phyloP scores from a whole-genome alignment of 768 basidiomycete species.

The Leccinum ochraceum region DNA sequence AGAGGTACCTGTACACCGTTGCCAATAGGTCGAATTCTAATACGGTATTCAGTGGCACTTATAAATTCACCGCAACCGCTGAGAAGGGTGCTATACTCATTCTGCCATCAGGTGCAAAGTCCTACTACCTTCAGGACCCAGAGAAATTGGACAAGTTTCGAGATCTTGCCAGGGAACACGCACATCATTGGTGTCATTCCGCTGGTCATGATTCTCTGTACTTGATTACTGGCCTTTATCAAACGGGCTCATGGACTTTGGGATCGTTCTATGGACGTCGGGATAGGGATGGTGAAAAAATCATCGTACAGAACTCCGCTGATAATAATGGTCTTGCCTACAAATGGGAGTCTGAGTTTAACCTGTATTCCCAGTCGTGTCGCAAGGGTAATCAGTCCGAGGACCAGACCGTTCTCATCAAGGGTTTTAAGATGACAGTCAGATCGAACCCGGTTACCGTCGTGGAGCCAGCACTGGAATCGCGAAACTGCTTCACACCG shows the following conservation, averaged over 20 bases:
- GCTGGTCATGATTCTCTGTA: constrained; percentile 1
- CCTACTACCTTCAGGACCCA: background rate
- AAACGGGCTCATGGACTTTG: background rate
- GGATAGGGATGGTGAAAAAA: background rate
- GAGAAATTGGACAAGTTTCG: background rate
- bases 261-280: background rate
- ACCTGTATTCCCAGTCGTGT: background rate
- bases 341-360: background rate
- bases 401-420: constrained; percentile 15
- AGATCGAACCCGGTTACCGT: background rate
- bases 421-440: constrained; percentile 11
- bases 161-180: background rate
- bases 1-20: no score
- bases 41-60: background rate
- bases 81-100: constrained; percentile 3
- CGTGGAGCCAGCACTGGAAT: no score
- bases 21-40: no score
- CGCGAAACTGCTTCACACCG: no score
- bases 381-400: background rate
- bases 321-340: no score
- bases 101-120: constrained; percentile 6
- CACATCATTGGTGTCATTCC: background rate
- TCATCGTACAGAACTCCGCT: no score
- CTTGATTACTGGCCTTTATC: constrained; percentile 2
- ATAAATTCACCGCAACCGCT: background rate